phyloP scores from a whole-genome alignment of 2,329 filamentous ascomycete species.

The Ophiostoma ulmi region DNA sequence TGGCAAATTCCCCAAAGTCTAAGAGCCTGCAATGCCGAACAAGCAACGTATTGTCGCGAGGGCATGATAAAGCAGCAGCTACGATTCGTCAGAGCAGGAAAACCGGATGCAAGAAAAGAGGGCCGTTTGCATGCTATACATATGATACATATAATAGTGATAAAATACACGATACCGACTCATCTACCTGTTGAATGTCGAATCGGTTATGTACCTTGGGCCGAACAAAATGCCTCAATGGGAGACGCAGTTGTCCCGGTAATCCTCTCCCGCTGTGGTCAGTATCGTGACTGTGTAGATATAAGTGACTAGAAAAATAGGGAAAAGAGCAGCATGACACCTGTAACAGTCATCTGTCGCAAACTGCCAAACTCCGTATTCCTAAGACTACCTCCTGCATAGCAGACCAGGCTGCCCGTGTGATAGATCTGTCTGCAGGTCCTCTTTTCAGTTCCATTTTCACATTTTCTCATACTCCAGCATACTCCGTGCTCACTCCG shows the following conservation, averaged over 20 bases:
- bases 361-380: neutral
- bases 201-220: constrained; percentile 7
- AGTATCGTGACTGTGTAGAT: neutral
- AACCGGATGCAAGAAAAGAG: neutral
- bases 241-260: constrained; percentile 16
- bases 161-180: neutral
- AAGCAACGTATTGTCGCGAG: constrained; percentile 18
- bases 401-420: neutral
- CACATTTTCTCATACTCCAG: neutral
- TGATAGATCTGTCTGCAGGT: constrained; percentile 9
- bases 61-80: constrained; percentile 23
- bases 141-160: neutral
- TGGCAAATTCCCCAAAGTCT: neutral
- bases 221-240: constrained; percentile 26
- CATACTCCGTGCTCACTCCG: neutral
- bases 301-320: neutral
- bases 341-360: neutral
- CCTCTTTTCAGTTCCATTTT: neutral
- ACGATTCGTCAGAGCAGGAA: constrained; percentile 21
- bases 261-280: constrained; percentile 21
- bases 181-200: neutral
- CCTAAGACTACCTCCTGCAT: neutral
- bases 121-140: constrained; percentile 4
- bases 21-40: constrained; percentile 11
- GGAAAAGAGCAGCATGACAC: neutral